Evolutionary conservation across 2,329 filamentous ascomycete species (phyloP).

Genomic region (Aureobasidium sp.): DNA sequence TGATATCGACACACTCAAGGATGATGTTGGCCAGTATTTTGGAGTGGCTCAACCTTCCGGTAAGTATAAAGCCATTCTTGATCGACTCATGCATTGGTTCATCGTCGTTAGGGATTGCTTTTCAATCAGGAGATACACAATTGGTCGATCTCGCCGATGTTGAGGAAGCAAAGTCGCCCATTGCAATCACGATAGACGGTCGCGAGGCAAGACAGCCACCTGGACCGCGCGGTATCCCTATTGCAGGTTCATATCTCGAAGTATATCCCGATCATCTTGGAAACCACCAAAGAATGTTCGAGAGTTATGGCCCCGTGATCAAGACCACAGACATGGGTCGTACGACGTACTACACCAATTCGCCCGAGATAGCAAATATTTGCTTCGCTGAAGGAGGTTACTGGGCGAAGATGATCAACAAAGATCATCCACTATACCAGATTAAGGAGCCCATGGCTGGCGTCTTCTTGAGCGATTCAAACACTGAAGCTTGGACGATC

Average conservation of each 20-base stretch:
- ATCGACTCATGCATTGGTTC: neutral
- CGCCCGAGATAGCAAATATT: slow-evolving; percentile 29
- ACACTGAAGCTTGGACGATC: slow-evolving; percentile 44
- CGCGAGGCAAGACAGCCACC: too few species aligned
- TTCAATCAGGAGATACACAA: too few species aligned
- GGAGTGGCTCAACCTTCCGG: too few species aligned
- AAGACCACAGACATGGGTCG: slow-evolving; percentile 33
- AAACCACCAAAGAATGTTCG: slow-evolving; percentile 36
- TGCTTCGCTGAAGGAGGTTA: slow-evolving; percentile 30
- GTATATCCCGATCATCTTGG: slow-evolving; percentile 35
- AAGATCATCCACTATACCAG: slow-evolving; percentile 26
- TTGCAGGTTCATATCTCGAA: too few species aligned
- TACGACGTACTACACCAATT: slow-evolving; percentile 31
- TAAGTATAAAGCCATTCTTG: too few species aligned
- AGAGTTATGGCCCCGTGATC: slow-evolving; percentile 32
- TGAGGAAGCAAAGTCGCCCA: too few species aligned
- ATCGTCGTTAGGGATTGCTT: too few species aligned
- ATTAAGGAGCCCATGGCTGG: slow-evolving; percentile 28
- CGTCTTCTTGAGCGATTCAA: slow-evolving; percentile 39
- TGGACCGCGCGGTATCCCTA: too few species aligned
- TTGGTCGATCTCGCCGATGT: too few species aligned
- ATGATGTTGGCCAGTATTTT: too few species aligned
- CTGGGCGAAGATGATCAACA: slow-evolving; percentile 38
- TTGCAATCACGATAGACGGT: too few species aligned
- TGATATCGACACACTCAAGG: too few species aligned